Evolutionary conservation across 805 yeast genomes (phyloP), one percentile per base, ranked within the genome.

Genomic region (Naumovozyma dairenensis): DNA sequence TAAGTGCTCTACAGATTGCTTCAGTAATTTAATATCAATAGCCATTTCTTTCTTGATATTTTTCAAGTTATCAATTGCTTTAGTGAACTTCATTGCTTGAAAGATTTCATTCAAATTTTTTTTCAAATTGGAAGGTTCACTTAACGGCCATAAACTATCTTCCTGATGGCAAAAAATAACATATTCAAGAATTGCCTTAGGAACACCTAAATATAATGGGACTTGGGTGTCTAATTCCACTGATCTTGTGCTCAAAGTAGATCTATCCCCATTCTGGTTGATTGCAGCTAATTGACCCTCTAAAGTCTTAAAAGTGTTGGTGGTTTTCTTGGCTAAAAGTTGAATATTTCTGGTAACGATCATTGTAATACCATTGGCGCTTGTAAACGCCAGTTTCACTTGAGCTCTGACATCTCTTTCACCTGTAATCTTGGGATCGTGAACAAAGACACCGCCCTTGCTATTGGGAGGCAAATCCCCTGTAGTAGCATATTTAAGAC

Each of bases 81-180:
- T 89, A 1, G 96, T 85, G 50, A 82, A 93, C 55, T 84, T 86
- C 45, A 85, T 73, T 0, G 96, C 96, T 58, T 92, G 96, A 50
- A 92, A 92, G 6, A 92, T 89, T 57, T 92, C 98, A 56, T 92
- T 98, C 49, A 92, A 93, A 34, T 89, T 71, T 59, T 87, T 87
- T 59, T 92, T 93, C 53, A 92, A 67, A 9, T 71, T 71, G 2
- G 94, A 69, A 1, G 98, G 93, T 57, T 92, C 99, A 45, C 87
- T 74, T 31, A 92, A 65, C 1, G 99, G 99, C 99, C 99, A 92
- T 19, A 85, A 59, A 46, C 89, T 78, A 39, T 92, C 99, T 50
- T 92, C 99, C 55, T 92, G 99, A 51, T 92, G 99, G 51, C 98
- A 89, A 59, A 92, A 92, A 1, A 89, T 78, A 27, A 92, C 98